Evolutionary conservation across 805 yeast genomes (phyloP).

Genomic region (Candida quercuum): DNA sequence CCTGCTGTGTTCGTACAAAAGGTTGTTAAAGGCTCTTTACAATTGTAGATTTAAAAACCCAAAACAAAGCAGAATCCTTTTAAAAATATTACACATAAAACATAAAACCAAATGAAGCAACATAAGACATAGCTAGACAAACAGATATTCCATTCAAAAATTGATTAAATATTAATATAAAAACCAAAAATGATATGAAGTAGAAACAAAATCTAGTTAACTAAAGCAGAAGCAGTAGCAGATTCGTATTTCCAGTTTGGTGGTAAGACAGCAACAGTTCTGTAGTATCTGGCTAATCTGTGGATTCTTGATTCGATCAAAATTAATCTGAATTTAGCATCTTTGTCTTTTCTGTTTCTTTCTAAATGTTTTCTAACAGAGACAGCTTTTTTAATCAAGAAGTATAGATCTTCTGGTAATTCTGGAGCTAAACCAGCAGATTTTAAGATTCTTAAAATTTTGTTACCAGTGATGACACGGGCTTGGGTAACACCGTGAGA

Average conservation of each 20-base stretch:
- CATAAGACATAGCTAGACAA: too few relatives aligned
- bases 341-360: constrained; percentile 99
- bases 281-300: constrained; percentile 99
- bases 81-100: constrained; percentile 29
- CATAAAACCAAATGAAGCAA: too few relatives aligned
- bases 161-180: constrained; percentile 15
- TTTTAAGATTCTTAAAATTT: constrained; percentile 97
- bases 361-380: constrained; percentile 99
- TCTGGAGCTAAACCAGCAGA: constrained; percentile 99
- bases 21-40: too few relatives aligned
- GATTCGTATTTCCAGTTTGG: constrained; percentile 99
- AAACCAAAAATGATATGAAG: constrained; percentile 8
- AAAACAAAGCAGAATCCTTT: constrained; percentile 28
- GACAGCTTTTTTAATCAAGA: constrained; percentile 98
- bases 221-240: constrained; percentile 99
- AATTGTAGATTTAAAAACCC: constrained; percentile 11
- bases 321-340: constrained; percentile 99
- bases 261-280: constrained; percentile 98
- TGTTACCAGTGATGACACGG: constrained; percentile 97
- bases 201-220: constrained; percentile 63
- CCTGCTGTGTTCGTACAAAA: too few relatives aligned
- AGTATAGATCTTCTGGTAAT: constrained; percentile 99
- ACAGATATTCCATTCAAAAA: constrained; percentile 3
- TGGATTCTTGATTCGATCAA: constrained; percentile 99
- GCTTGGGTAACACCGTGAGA: constrained; percentile 99